Evolutionary conservation across 805 yeast genomes (phyloP).

Genomic region (Kodamaea leandrae): DNA sequence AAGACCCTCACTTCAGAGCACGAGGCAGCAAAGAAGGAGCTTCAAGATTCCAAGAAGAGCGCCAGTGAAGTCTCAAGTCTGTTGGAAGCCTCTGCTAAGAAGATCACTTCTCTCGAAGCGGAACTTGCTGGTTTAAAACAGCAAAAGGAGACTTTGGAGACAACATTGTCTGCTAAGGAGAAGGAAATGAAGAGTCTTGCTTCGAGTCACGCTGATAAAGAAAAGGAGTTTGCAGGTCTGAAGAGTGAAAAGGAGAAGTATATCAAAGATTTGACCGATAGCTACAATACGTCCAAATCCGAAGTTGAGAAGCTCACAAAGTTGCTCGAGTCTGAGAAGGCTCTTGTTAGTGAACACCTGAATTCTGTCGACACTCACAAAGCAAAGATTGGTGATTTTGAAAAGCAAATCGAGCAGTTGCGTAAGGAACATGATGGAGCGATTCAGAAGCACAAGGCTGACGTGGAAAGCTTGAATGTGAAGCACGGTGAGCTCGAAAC

Average conservation of each 20-base stretch:
- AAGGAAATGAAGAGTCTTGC: background rate
- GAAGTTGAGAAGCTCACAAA: background rate
- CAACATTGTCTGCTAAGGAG: background rate
- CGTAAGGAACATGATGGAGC: background rate
- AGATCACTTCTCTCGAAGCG: background rate
- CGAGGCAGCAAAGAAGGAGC: background rate
- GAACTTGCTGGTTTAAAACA: background rate
- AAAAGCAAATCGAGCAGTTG: constrained; percentile 1
- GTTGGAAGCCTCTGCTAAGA: background rate
- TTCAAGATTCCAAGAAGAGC: background rate
- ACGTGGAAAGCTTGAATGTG: background rate
- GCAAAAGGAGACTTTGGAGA: background rate
- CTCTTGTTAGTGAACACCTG: background rate
- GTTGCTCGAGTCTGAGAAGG: background rate
- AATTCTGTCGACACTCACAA: constrained; percentile 1
- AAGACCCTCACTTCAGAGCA: background rate
- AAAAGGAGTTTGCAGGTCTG: background rate
- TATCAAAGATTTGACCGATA: background rate
- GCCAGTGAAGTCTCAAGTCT: background rate
- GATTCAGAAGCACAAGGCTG: background rate
- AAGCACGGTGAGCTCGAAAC: background rate
- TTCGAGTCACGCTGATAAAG: background rate
- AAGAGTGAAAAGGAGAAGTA: constrained; percentile 4
- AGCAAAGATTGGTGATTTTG: background rate
- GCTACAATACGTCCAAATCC: background rate